Evolutionary conservation across 768 basidiomycete genomes (phyloP).

Genomic region (Inosperma sp.): DNA sequence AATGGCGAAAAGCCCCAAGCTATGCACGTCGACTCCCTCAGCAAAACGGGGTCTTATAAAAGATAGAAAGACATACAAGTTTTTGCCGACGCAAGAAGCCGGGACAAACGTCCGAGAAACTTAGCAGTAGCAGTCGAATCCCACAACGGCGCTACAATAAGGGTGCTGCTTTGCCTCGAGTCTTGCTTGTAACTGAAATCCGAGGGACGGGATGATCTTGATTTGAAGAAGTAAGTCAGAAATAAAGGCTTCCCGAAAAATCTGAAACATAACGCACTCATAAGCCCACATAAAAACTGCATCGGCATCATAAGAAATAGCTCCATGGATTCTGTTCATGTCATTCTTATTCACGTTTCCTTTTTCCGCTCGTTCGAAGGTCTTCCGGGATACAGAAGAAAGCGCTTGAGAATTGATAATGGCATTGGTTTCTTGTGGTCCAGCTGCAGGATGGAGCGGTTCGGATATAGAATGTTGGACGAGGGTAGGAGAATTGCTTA

Average conservation of each 20-base stretch:
- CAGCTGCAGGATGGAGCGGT: no score
- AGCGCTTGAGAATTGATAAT: slow-evolving; percentile 38
- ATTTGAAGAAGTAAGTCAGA: not conserved
- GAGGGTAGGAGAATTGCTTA: no score
- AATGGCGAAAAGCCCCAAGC: slow-evolving; percentile 42
- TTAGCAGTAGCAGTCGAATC: no score
- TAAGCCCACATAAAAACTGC: slow-evolving; percentile 64
- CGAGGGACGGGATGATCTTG: slow-evolving; percentile 57
- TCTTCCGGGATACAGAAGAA: slow-evolving; percentile 45
- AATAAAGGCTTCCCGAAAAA: slow-evolving; percentile 1
- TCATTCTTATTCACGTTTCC: slow-evolving; percentile 39
- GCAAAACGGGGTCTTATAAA: not conserved
- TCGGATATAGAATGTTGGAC: no score
- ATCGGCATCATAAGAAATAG: slow-evolving; percentile 52
- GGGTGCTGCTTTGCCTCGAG: slow-evolving; percentile 51
- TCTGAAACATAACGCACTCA: slow-evolving; percentile 60
- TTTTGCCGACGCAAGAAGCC: slow-evolving; percentile 12
- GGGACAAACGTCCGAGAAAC: no score
- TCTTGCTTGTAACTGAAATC: slow-evolving; percentile 76
- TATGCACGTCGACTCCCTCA: not conserved
- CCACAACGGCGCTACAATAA: slow-evolving; percentile 32
- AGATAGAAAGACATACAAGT: not conserved
- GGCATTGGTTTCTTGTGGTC: no score
- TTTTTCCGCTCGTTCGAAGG: slow-evolving; percentile 48
- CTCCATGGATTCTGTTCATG: slow-evolving; percentile 57